Percentiles rank a stretch among this genome's conserved stretches.
Conservation (phyloP, 1,139 yeast species). For the Wickerhamomyces sp. region DNA sequence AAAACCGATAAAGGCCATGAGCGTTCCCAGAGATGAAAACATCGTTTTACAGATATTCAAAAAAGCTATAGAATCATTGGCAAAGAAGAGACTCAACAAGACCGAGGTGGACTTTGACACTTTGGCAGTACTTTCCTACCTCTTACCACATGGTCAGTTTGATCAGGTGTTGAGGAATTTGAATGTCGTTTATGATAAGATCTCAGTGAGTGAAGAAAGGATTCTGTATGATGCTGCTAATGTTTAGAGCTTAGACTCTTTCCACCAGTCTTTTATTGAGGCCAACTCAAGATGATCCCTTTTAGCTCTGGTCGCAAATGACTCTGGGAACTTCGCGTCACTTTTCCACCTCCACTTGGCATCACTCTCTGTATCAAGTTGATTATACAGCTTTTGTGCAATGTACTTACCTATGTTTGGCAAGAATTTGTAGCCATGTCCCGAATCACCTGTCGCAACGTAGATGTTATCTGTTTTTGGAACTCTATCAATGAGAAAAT, state of each 20-base stretch:
- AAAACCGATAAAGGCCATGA: constrained; percentile 6
- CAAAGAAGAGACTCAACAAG: constrained; percentile 6
- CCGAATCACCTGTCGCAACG: constrained; percentile 42
- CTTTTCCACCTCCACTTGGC: constrained; percentile 16
- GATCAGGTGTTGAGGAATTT: constrained; percentile 3
- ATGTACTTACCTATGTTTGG: constrained; percentile 40
- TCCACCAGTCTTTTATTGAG: constrained; percentile 8
- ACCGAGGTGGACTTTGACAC: constrained; percentile 9
- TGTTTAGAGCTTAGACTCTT: neutral
- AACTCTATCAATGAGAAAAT: constrained; percentile 37
- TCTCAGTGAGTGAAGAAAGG: constrained; percentile 5
- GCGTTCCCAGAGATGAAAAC: constrained; percentile 2
- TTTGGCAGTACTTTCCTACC: constrained; percentile 7
- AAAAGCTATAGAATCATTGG: constrained; percentile 5
- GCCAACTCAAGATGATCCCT: constrained; percentile 15
- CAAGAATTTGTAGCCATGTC: constrained; percentile 37
- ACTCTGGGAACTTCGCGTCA: constrained; percentile 15
- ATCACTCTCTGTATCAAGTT: constrained; percentile 4
- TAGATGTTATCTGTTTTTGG: constrained; percentile 29
- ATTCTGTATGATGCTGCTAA: constrained; percentile 2
- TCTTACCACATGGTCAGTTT: constrained; percentile 5
- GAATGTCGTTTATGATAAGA: constrained; percentile 3
- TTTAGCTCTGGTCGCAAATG: constrained; percentile 16
- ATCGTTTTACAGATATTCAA: constrained; percentile 5
- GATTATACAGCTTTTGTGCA: constrained; percentile 15